Evolutionary conservation across 2,329 filamentous ascomycete species (phyloP).

Genomic region (Trichoderma oligosporum): DNA sequence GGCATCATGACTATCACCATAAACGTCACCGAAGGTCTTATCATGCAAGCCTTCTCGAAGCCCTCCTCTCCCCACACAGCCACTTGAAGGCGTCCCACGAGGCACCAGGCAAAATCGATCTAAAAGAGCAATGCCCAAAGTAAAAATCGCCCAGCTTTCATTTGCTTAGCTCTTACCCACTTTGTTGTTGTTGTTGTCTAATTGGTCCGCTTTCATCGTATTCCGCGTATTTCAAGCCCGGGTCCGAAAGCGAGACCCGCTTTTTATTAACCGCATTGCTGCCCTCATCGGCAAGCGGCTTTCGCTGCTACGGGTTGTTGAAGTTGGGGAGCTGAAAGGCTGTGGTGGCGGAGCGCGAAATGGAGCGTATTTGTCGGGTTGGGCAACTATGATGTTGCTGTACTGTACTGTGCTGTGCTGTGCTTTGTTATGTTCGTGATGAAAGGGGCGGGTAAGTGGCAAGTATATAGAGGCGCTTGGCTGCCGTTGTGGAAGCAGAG

Average conservation of each 20-base stretch:
- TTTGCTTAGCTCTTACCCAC: background rate
- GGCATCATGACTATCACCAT: background rate
- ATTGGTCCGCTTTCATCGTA: conserved; percentile 33
- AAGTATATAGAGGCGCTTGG: background rate
- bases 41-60: conserved; percentile 1
- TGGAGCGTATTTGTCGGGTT: conserved; percentile 3
- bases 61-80: background rate
- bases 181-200: background rate
- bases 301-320: too few species aligned
- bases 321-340: background rate
- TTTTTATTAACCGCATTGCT: background rate
- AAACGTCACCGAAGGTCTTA: background rate
- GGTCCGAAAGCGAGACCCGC: background rate
- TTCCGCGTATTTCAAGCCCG: conserved; percentile 19
- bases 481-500: background rate
- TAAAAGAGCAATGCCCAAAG: too few species aligned
- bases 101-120: background rate
- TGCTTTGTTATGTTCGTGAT: background rate
- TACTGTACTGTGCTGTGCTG: too few species aligned
- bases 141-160: too few species aligned
- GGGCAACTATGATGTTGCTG: background rate
- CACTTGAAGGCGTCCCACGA: background rate
- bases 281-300: too few species aligned
- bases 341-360: background rate
- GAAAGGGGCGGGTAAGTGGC: background rate